A percentile compares a stretch with the other conserved stretches of the same genome.
These are phyloP conservation scores for Lichenothelia convexa DNA, from an alignment of 495 filamentous ascomycete genomes.

Conservation along the genomic window DNA sequence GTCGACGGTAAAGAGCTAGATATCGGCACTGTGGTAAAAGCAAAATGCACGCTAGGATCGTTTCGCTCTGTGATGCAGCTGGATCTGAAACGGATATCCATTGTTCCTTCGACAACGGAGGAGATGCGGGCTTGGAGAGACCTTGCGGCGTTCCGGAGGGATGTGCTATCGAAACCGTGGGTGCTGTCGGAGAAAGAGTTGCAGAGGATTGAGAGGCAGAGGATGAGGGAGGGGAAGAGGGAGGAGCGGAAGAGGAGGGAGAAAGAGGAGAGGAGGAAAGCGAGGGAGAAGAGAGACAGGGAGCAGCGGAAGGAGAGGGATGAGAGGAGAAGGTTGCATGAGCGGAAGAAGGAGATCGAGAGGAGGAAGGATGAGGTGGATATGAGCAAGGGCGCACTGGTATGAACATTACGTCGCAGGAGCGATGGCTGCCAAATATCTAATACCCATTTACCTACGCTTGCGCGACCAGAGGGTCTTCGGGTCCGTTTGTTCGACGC, in stretches of 20 bases:
- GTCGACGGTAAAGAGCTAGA: constrained; percentile 24
- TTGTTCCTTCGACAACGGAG: constrained; percentile 25
- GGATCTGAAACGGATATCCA: constrained; percentile 43
- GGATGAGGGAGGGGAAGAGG: constrained; percentile 27
- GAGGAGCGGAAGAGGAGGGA: constrained; percentile 11
- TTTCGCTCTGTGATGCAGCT: constrained; percentile 52
- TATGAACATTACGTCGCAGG: too few species aligned
- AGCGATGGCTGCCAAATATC: too few species aligned
- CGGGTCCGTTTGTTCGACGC: constrained; percentile 3
- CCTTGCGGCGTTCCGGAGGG: constrained; percentile 37
- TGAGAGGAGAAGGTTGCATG: background rate
- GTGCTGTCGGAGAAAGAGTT: constrained; percentile 35
- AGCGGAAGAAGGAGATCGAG: background rate
- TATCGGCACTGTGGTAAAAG: constrained; percentile 51
- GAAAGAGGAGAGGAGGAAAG: background rate
- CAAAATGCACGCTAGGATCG: constrained; percentile 50
- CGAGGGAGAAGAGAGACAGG: background rate
- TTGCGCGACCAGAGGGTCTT: too few species aligned
- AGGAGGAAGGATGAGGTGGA: background rate
- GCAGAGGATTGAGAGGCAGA: constrained; percentile 30
- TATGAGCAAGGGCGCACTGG: background rate
- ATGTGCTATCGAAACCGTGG: constrained; percentile 56
- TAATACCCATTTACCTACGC: too few species aligned
- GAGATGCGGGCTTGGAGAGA: constrained; percentile 67
- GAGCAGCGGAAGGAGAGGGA: too few species aligned